These are phyloP conservation scores for Colletotrichum lentis DNA, from an alignment of 2,329 filamentous ascomycete genomes.

Conservation along the genomic window DNA sequence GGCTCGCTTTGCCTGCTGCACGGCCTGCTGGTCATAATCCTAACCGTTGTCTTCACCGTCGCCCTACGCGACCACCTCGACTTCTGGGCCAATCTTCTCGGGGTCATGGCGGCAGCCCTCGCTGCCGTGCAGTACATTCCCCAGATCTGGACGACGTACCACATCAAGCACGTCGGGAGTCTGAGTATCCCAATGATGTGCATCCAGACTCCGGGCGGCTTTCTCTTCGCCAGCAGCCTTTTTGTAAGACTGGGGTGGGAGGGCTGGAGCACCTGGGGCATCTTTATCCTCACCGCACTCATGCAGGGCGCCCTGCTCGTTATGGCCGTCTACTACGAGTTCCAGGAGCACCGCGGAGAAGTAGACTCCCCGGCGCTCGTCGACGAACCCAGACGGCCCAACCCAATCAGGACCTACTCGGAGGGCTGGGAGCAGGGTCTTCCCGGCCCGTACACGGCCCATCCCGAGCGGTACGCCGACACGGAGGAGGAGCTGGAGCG, in stretches of 20 bases:
- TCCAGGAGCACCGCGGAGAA: slow-evolving; percentile 53
- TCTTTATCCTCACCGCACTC: slow-evolving; percentile 84
- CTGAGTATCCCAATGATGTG: slow-evolving; percentile 98
- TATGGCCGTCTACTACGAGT: slow-evolving; percentile 83
- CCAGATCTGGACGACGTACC: slow-evolving; percentile 92
- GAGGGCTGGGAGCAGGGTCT: slow-evolving; percentile 61
- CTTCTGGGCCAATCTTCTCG: slow-evolving; percentile 85
- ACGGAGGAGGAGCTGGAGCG: slow-evolving; percentile 61
- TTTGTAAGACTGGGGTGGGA: slow-evolving; percentile 78
- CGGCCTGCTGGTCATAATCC: slow-evolving; percentile 72
- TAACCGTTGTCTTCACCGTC: slow-evolving; percentile 73
- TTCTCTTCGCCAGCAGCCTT: slow-evolving; percentile 87
- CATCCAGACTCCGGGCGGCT: slow-evolving; percentile 93
- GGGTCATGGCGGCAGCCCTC: slow-evolving; percentile 78
- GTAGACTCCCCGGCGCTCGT: slow-evolving; percentile 23
- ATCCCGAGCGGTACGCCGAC: slow-evolving; percentile 61
- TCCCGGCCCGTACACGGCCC: slow-evolving; percentile 60
- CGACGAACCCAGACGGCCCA: slow-evolving; percentile 46
- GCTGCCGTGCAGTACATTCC: slow-evolving; percentile 92
- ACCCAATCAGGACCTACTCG: slow-evolving; percentile 56
- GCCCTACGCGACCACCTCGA: slow-evolving; percentile 71
- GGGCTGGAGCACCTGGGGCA: slow-evolving; percentile 96
- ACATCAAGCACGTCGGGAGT: slow-evolving; percentile 84
- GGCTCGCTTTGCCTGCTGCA: slow-evolving; percentile 78
- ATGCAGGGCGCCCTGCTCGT: slow-evolving; percentile 83